Evolutionary conservation across 2,329 filamentous ascomycete species (phyloP), one percentile per base, ranked within the genome.

Genomic region (Aspergillus neoniger): DNA sequence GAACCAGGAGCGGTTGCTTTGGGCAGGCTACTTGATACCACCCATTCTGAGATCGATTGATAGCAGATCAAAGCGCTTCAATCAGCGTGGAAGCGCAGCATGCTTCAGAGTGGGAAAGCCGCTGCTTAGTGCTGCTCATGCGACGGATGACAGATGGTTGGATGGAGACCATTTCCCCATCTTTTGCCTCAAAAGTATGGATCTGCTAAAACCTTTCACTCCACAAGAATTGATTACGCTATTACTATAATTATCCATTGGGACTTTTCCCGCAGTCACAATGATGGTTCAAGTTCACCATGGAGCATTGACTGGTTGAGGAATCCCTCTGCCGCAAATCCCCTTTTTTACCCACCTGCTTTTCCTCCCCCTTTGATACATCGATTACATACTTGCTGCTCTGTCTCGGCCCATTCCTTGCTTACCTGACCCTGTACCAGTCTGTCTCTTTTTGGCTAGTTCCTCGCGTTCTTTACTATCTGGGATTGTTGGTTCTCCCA

Each of bases 381-480:
- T 47, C 53, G 39, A 44, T 55, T 39, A 55, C 53, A 55, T 55
- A 55, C 39, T 28, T 55, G 53, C 19, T 50, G 17, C 47, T 50
- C 17, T 41, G 39, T 17, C 32, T 53, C 60, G 36, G 52, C 50
- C 55, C 55, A 39, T 55, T 58, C 58, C 58, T 60, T 58, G 61
- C 60, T 59, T 59, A 62, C 56, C 38, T 62, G 47, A 23, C 36
- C 50, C 52, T 36, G 44, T 44, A 19, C 25, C 23, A 19, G 41
- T 30, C 6, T 55, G 17, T 49, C 53, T 25, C n/a, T 15, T 41
- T 36, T 21, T 54, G 23, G 36, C 32, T 41, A 8, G 21, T 28
- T n/a, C 55, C 17, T 57, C 17, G 30, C 32, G 14, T n/a, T 38
- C 36, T 28, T 53, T 36, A 32, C 50, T 25, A 19, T 30, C 50